Percentiles rank a stretch among this genome's conserved stretches.
phyloP scores from a whole-genome alignment of 2,329 filamentous ascomycete genomes.

The Achaetomium macrosporum region DNA sequence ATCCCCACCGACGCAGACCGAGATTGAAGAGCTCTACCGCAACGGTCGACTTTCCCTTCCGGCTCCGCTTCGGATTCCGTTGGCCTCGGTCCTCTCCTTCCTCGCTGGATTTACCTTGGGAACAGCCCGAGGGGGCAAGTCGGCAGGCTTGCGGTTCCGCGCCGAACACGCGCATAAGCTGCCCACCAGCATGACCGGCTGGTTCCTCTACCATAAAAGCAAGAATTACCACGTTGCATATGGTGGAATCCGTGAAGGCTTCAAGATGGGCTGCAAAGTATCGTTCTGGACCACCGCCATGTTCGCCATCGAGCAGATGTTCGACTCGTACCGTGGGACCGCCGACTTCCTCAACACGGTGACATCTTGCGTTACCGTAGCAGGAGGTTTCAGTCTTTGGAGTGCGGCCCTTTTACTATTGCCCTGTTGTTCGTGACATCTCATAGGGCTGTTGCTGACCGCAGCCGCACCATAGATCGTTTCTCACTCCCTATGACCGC shows the following conservation, averaged over 20 bases:
- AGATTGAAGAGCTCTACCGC: constrained; percentile 31
- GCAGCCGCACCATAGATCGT: constrained; percentile 49
- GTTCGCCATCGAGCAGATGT: constrained; percentile 75
- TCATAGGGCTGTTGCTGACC: constrained; percentile 2
- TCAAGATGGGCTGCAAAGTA: constrained; percentile 66
- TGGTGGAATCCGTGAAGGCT: constrained; percentile 71
- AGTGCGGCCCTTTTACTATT: constrained; percentile 43
- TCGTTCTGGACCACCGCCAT: constrained; percentile 70
- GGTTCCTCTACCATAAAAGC: constrained; percentile 98
- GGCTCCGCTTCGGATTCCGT: constrained; percentile 58
- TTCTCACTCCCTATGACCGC: constrained; percentile 73
- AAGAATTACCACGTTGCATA: constrained; percentile 88
- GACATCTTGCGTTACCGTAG: constrained; percentile 75
- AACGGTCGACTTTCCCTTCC: constrained; percentile 56
- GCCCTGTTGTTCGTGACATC: not conserved
- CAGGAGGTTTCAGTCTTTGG: constrained; percentile 80
- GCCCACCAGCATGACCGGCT: constrained; percentile 73
- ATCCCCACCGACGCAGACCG: constrained; percentile 22
- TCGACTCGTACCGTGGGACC: constrained; percentile 64
- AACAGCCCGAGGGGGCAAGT: constrained; percentile 64
- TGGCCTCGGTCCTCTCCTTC: constrained; percentile 59
- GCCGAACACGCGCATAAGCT: constrained; percentile 95
- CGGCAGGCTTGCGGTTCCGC: constrained; percentile 75
- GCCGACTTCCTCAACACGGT: constrained; percentile 77
- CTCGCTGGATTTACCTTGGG: constrained; percentile 66